Conservation (phyloP, 2,329 filamentous ascomycete species). For the Aspergillus brasiliensis region DNA sequence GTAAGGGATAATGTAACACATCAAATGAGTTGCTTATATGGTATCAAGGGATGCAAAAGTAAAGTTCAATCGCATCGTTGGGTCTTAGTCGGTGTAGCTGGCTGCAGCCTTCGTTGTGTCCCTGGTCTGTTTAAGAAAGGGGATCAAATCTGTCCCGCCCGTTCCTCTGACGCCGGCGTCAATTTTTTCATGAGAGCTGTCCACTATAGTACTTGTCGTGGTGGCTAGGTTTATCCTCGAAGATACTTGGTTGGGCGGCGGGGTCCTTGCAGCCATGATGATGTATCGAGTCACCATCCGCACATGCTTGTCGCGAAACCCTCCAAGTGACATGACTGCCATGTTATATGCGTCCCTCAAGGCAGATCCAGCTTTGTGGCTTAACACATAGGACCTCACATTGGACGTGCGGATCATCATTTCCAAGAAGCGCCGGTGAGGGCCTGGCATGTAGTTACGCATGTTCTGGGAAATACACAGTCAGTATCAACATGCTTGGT, state of each 20-base stretch:
- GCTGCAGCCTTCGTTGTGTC: conserved; percentile 52
- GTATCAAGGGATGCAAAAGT: not conserved
- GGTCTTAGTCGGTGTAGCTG: conserved; percentile 24
- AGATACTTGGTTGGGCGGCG: conserved; percentile 15
- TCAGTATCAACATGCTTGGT: conserved; percentile 2
- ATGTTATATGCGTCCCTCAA: conserved; percentile 50
- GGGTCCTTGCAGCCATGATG: conserved; percentile 45
- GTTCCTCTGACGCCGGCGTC: conserved; percentile 50
- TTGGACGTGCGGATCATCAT: conserved; percentile 49
- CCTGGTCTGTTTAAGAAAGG: conserved; percentile 55
- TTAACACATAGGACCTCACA: conserved; percentile 49
- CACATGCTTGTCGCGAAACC: conserved; percentile 56
- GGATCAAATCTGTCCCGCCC: conserved; percentile 56
- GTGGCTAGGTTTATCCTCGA: conserved; percentile 48
- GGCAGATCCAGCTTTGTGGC: conserved; percentile 32
- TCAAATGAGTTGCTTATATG: not conserved
- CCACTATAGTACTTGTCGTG: conserved; percentile 43
- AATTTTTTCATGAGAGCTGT: conserved; percentile 30
- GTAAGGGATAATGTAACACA: too few species aligned
- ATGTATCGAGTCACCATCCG: conserved; percentile 57
- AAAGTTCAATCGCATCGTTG: not conserved
- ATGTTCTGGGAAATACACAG: conserved; percentile 45
- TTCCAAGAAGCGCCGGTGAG: conserved; percentile 54
- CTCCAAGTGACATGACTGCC: conserved; percentile 48
- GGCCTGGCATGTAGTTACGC: conserved; percentile 58